A percentile compares a stretch with the other conserved stretches of the same genome.
These are phyloP conservation scores for Suhomyces guaymorum DNA, from an alignment of 1,139 yeast genomes.

Conservation along the genomic window DNA sequence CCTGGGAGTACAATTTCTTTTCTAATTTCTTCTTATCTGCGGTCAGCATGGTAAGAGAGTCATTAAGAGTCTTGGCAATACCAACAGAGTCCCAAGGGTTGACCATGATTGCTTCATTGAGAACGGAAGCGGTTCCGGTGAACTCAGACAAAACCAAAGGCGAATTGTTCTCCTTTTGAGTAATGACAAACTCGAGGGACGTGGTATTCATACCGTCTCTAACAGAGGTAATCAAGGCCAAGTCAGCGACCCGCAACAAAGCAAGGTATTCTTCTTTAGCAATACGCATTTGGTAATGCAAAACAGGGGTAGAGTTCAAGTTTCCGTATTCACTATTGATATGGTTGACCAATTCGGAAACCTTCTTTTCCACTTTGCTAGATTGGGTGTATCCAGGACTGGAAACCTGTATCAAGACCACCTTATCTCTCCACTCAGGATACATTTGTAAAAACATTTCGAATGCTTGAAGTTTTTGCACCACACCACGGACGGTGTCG, in stretches of 20 bases:
- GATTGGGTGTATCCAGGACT: slow-evolving; percentile 68
- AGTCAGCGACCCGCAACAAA: slow-evolving; percentile 81
- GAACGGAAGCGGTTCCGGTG: slow-evolving; percentile 84
- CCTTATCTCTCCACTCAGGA: slow-evolving; percentile 89
- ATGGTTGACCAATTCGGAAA: slow-evolving; percentile 70
- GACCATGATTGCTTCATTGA: slow-evolving; percentile 78
- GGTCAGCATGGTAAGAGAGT: slow-evolving; percentile 55
- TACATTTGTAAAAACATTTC: slow-evolving; percentile 82
- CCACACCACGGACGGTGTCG: slow-evolving; percentile 79
- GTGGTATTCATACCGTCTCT: slow-evolving; percentile 98
- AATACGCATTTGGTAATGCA: slow-evolving; percentile 87
- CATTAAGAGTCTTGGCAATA: slow-evolving; percentile 80
- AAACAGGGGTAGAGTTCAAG: slow-evolving; percentile 78
- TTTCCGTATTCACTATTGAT: slow-evolving; percentile 86
- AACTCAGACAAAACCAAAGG: slow-evolving; percentile 90
- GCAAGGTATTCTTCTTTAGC: slow-evolving; percentile 90
- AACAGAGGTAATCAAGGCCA: slow-evolving; percentile 84
- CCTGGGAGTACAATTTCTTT: slow-evolving; percentile 58
- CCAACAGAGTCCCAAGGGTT: slow-evolving; percentile 98
- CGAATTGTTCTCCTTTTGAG: slow-evolving; percentile 71
- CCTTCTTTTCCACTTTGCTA: slow-evolving; percentile 70
- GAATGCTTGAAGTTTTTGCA: slow-evolving; percentile 78
- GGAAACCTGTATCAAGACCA: slow-evolving; percentile 88
- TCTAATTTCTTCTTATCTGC: slow-evolving; percentile 47
- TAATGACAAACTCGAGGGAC: slow-evolving; percentile 84